A percentile compares a stretch with the other conserved stretches of the same genome.
Conservation (phyloP, 225 moss, liverwort and hornwort species). For the Marchantia paleacea region DNA sequence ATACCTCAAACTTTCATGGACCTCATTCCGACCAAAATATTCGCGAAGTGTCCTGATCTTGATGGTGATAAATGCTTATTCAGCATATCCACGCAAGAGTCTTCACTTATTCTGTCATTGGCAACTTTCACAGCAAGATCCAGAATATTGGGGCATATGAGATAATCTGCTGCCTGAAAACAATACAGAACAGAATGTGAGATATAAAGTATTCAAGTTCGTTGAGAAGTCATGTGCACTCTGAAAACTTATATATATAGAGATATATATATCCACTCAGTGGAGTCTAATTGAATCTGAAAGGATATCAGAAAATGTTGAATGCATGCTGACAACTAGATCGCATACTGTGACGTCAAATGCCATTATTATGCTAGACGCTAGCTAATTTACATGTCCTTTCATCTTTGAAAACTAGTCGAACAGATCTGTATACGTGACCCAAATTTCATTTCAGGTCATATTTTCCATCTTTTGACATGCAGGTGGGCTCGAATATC, state of each 20-base stretch:
- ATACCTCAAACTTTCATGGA: background rate
- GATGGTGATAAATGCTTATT: background rate
- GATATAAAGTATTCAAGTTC: background rate
- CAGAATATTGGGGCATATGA: background rate
- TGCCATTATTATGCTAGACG: background rate
- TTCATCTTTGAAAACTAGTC: too few relatives aligned
- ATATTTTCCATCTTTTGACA: too few relatives aligned
- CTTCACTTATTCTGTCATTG: background rate
- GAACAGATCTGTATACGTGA: too few relatives aligned
- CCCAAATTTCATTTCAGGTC: too few relatives aligned
- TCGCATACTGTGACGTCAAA: background rate
- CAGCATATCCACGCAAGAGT: background rate
- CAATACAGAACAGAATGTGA: background rate
- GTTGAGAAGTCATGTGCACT: too few relatives aligned
- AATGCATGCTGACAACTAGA: too few relatives aligned
- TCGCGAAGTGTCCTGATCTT: background rate
- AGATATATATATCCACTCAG: too few relatives aligned
- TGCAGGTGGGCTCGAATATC: too few relatives aligned
- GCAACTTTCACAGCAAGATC: background rate
- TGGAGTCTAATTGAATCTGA: too few relatives aligned
- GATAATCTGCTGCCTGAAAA: conserved; percentile 14
- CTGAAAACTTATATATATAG: too few relatives aligned
- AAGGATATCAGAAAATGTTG: background rate
- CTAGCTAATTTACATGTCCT: background rate
- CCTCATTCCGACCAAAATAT: background rate